Evolutionary conservation across 1,284 basidiomycete species (phyloP), one percentile per base, ranked within the genome.

Genomic region (Trametes versicolor): DNA sequence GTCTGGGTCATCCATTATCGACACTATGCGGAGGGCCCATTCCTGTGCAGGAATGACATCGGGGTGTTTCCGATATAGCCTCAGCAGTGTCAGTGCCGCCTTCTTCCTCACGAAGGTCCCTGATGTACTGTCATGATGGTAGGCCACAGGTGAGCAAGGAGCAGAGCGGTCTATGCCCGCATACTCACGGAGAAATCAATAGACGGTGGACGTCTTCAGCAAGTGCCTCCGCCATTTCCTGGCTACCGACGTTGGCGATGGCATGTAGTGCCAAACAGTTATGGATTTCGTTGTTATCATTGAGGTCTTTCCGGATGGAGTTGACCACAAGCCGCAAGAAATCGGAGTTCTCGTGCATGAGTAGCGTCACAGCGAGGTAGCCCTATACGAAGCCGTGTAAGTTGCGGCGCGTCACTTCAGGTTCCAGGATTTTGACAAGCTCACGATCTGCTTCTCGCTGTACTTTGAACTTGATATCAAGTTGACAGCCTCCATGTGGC

Each of bases 401-500:
- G 54, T 29, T 58, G 51, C 64, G 1, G 23, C 9, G 62, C 62
- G 23, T 19, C 19, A 37, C 5, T 47, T 12, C 2, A 13, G n/a
- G n/a, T n/a, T n/a, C n/a, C n/a, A 12, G 12, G 29, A 23, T 19
- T 19, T 5, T 32, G 37, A 48, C 39, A 37, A 32, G 79, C 94
- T 73, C 76, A 97, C 97, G 71, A 99, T 99, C 81, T 99, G 98
- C 81, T 99, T 99, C 82, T 99, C 98, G 73, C 94, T 96, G 78
- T 99, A 99, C 76, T 98, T 99, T 51, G 88, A 82, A 75, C 95
- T 97, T 43, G 97, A 93, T 72, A 99, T 98, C 70, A 99, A 86
- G 78, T 99, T 98, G 72, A 99, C 94, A 15, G 98, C 97, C 76
- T 99, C 97, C 96, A 99, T 98, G 78, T 99, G 97, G 6, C 98